Evolutionary conservation across 257 asterid species (phyloP).

Genomic region (Solanum chmielewskii): DNA sequence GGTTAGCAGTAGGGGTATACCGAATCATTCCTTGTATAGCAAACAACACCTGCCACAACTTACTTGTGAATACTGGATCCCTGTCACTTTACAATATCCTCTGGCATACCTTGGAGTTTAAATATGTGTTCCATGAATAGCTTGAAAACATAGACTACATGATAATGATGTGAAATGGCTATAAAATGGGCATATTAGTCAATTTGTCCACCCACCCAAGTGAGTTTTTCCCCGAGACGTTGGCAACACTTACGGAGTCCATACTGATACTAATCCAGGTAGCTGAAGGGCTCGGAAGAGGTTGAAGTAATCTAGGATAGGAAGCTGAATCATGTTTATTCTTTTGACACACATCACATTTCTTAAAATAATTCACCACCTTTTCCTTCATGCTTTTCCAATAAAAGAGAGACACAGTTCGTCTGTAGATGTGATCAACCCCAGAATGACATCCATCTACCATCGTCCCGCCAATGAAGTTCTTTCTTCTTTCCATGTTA

Average conservation of each 20-base stretch:
- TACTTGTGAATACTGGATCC: background rate
- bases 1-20: background rate
- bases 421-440: background rate
- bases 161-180: background rate
- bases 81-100: background rate
- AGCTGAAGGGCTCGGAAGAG: background rate
- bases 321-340: background rate
- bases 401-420: background rate
- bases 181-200: background rate
- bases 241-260: background rate
- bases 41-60: background rate
- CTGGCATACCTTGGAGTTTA: background rate
- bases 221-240: background rate
- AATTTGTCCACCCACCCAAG: background rate
- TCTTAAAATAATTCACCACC: background rate
- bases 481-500: background rate
- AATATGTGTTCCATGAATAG: background rate
- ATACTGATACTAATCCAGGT: background rate
- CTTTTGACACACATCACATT: background rate
- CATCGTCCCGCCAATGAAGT: background rate
- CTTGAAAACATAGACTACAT: background rate
- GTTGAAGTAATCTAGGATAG: background rate
- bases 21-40: background rate
- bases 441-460: background rate
- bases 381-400: background rate